A percentile compares a stretch with the other conserved stretches of the same genome.
Evolutionary conservation across 1,139 yeast genomes (phyloP).

Genomic region (Taphrina pruni): DNA sequence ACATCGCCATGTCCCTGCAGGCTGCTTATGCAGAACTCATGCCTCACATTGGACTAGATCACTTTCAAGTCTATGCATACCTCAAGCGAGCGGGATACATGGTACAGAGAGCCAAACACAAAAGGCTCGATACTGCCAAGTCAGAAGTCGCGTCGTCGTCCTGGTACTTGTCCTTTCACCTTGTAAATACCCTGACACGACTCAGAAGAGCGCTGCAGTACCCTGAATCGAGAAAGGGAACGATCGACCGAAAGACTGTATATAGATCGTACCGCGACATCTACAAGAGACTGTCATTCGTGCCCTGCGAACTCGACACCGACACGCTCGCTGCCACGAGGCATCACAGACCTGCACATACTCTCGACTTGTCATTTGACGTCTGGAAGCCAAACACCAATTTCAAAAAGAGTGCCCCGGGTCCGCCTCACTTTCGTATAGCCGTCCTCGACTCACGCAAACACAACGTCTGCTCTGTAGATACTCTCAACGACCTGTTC

Average conservation of each 20-base stretch:
- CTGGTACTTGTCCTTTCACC: not conserved
- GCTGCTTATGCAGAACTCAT: constrained; percentile 67
- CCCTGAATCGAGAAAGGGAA: not conserved
- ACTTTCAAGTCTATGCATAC: constrained; percentile 68
- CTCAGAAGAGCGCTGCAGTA: not conserved
- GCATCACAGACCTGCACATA: constrained; percentile 8
- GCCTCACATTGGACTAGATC: constrained; percentile 58
- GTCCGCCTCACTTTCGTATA: constrained; percentile 76
- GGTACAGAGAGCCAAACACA: constrained; percentile 54
- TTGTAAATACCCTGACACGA: not conserved
- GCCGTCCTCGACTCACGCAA: constrained; percentile 58
- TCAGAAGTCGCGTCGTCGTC: not conserved
- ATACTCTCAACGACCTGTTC: constrained; percentile 23
- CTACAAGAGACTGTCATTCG: constrained; percentile 33
- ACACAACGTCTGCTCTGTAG: constrained; percentile 18
- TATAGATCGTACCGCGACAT: constrained; percentile 29
- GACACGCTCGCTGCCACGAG: not conserved
- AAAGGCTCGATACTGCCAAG: not conserved
- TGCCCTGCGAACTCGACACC: constrained; percentile 15
- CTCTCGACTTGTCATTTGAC: constrained; percentile 58
- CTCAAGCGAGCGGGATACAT: constrained; percentile 81
- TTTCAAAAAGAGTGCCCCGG: constrained; percentile 73
- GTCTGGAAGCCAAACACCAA: constrained; percentile 84
- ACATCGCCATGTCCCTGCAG: constrained; percentile 64
- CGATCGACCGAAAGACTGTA: not conserved